These are phyloP conservation scores for Mortierella alpina DNA, from an alignment of 192 early-diverging fungal genomes.

Conservation along the genomic window DNA sequence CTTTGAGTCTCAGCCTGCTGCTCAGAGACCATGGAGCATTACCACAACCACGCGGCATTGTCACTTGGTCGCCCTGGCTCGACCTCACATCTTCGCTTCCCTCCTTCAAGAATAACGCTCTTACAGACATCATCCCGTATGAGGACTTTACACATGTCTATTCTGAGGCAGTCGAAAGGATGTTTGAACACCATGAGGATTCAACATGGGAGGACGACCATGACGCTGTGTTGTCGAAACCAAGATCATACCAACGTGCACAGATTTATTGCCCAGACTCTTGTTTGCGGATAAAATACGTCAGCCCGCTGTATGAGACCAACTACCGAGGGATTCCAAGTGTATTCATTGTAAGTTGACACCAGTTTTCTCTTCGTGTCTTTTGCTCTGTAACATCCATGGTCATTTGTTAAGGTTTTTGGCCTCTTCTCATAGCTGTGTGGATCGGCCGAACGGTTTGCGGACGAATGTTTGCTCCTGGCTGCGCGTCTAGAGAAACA, in stretches of 20 bases:
- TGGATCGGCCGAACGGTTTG: slow-evolving; percentile 57
- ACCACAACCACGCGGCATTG: slow-evolving; percentile 63
- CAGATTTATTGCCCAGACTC: slow-evolving; percentile 50
- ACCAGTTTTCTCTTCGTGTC: not conserved
- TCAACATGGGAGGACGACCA: slow-evolving; percentile 22
- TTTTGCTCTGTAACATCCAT: not conserved
- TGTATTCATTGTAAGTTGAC: slow-evolving; percentile 56
- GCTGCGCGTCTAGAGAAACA: slow-evolving; percentile 36
- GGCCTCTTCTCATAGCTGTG: slow-evolving; percentile 37
- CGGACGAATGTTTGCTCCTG: slow-evolving; percentile 57
- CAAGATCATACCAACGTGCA: slow-evolving; percentile 25
- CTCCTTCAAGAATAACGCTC: slow-evolving; percentile 48
- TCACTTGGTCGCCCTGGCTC: slow-evolving; percentile 76
- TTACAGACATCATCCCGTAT: slow-evolving; percentile 61
- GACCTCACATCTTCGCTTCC: slow-evolving; percentile 64
- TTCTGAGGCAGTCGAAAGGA: slow-evolving; percentile 25
- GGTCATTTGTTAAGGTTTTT: slow-evolving; percentile 6
- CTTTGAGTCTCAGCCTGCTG: slow-evolving; percentile 59
- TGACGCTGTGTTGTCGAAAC: slow-evolving; percentile 26
- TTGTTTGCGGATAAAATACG: slow-evolving; percentile 55
- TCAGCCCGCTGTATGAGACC: slow-evolving; percentile 55
- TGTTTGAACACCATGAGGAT: slow-evolving; percentile 47
- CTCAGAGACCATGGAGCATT: slow-evolving; percentile 63
- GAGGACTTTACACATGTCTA: slow-evolving; percentile 37
- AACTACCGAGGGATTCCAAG: slow-evolving; percentile 52